A percentile compares a stretch with the other conserved stretches of the same genome.
Evolutionary conservation across 2,329 filamentous ascomycete genomes (phyloP).

Genomic region (Aureobasidium pullulans): DNA sequence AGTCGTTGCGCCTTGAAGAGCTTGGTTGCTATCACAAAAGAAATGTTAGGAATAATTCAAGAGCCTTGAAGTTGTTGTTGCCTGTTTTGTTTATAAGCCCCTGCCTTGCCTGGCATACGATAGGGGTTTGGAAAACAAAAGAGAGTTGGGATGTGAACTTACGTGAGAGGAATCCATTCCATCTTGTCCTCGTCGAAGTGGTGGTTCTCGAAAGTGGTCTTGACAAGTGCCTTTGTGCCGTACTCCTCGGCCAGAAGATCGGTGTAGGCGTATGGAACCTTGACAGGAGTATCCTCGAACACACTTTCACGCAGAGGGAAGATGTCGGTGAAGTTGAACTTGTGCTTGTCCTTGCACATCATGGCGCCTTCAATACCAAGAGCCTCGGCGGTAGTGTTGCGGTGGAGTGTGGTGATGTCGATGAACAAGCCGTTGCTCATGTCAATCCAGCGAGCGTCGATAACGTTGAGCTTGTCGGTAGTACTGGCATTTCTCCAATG

Average conservation of each 20-base stretch:
- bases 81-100: background rate
- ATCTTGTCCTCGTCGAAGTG: slow-evolving; percentile 30
- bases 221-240: slow-evolving; percentile 40
- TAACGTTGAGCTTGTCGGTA: slow-evolving; percentile 46
- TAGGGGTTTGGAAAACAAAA: background rate
- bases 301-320: slow-evolving; percentile 49
- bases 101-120: slow-evolving; percentile 2
- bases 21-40: background rate
- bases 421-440: slow-evolving; percentile 53
- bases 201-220: slow-evolving; percentile 39
- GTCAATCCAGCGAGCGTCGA: slow-evolving; percentile 57
- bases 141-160: background rate
- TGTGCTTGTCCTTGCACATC: slow-evolving; percentile 52
- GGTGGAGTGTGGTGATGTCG: slow-evolving; percentile 52
- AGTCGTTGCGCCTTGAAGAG: background rate
- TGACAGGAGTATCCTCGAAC: slow-evolving; percentile 48
- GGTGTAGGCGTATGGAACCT: slow-evolving; percentile 51
- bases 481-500: slow-evolving; percentile 41
- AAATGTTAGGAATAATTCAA: background rate
- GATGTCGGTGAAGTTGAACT: slow-evolving; percentile 46
- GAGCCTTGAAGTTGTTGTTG: background rate
- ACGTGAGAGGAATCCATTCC: slow-evolving; percentile 24
- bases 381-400: slow-evolving; percentile 34
- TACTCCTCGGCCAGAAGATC: slow-evolving; percentile 50
- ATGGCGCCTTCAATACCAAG: slow-evolving; percentile 36